phyloP scores from a whole-genome alignment of 2,329 filamentous ascomycete species.

The Stagonosporopsis chrysanthemi region DNA sequence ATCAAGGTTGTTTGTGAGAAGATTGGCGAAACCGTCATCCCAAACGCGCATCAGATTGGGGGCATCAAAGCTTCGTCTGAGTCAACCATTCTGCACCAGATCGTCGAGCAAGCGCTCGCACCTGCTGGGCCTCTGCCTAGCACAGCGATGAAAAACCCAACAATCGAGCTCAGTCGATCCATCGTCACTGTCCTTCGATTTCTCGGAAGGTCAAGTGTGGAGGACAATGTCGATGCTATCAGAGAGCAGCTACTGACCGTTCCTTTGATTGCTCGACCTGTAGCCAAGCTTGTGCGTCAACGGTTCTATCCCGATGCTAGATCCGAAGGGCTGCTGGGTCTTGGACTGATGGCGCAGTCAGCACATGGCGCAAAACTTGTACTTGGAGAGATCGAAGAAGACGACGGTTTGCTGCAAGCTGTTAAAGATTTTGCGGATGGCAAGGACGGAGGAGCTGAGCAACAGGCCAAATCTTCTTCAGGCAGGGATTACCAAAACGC shows the following conservation, averaged over 20 bases:
- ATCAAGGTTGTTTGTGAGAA: slow-evolving; percentile 37
- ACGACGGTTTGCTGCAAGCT: slow-evolving; percentile 39
- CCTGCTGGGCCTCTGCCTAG: slow-evolving; percentile 44
- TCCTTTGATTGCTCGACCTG: slow-evolving; percentile 39
- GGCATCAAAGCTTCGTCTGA: slow-evolving; percentile 27
- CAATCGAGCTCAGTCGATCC: slow-evolving; percentile 40
- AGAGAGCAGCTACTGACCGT: slow-evolving; percentile 38
- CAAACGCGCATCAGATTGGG: slow-evolving; percentile 20
- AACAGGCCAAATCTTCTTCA: slow-evolving; percentile 30
- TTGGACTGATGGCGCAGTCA: slow-evolving; percentile 46
- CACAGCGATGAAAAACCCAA: slow-evolving; percentile 50
- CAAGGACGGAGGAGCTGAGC: slow-evolving; percentile 32
- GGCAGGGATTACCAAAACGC: slow-evolving; percentile 47
- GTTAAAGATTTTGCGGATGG: slow-evolving; percentile 45
- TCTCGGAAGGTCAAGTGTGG: slow-evolving; percentile 26
- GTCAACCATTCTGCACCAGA: slow-evolving; percentile 36
- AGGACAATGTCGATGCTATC: slow-evolving; percentile 35
- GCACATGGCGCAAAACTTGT: slow-evolving; percentile 39
- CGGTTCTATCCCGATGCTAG: slow-evolving; percentile 47
- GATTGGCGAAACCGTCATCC: slow-evolving; percentile 21
- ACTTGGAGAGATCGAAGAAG: slow-evolving; percentile 38
- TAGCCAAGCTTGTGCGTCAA: slow-evolving; percentile 45
- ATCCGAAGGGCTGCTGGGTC: slow-evolving; percentile 46
- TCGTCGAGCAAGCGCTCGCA: slow-evolving; percentile 42
- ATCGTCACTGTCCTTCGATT: slow-evolving; percentile 32